A percentile compares a stretch with the other conserved stretches of the same genome.
phyloP scores from a whole-genome alignment of 208 protist genomes.

The Strigomonas culicis region DNA sequence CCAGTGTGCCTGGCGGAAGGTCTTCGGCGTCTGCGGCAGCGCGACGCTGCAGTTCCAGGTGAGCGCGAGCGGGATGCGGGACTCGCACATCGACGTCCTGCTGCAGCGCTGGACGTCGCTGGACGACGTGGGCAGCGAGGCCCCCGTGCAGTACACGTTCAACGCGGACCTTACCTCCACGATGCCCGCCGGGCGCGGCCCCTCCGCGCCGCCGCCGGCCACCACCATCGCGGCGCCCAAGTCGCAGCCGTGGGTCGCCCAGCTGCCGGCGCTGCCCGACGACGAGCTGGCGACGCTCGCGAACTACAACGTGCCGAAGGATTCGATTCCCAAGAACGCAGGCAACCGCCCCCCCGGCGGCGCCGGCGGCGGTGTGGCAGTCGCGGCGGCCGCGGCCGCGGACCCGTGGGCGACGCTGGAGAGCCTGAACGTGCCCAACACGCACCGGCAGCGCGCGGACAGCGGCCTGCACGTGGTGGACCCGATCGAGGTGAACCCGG shows the following conservation, averaged over 20 bases:
- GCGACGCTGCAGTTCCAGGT: constrained; percentile 43
- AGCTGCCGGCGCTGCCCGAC: constrained; percentile 45
- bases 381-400: constrained; percentile 2
- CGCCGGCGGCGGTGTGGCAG: constrained; percentile 1
- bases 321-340: constrained; percentile 14
- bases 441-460: constrained; percentile 7
- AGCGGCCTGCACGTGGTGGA: constrained; percentile 25
- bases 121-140: constrained; percentile 14
- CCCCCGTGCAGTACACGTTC: constrained; percentile 19
- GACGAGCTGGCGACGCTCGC: constrained; percentile 49
- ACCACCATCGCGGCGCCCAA: background rate
- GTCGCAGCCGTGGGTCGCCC: constrained; percentile 18
- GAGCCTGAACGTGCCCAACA: constrained; percentile 47
- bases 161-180: constrained; percentile 7
- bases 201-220: constrained; percentile 2
- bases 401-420: constrained; percentile 47
- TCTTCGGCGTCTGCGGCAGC: constrained; percentile 42
- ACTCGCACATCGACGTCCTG: constrained; percentile 66
- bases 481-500: constrained; percentile 50
- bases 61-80: constrained; percentile 48
- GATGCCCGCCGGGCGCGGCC: background rate
- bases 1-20: constrained; percentile 57
- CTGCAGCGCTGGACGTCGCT: constrained; percentile 43
- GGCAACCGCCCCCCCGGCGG: background rate
- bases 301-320: constrained; percentile 44